These are phyloP conservation scores for Plasmodium coatneyi DNA, from an alignment of 169 alveolate genomes.

Conservation along the genomic window DNA sequence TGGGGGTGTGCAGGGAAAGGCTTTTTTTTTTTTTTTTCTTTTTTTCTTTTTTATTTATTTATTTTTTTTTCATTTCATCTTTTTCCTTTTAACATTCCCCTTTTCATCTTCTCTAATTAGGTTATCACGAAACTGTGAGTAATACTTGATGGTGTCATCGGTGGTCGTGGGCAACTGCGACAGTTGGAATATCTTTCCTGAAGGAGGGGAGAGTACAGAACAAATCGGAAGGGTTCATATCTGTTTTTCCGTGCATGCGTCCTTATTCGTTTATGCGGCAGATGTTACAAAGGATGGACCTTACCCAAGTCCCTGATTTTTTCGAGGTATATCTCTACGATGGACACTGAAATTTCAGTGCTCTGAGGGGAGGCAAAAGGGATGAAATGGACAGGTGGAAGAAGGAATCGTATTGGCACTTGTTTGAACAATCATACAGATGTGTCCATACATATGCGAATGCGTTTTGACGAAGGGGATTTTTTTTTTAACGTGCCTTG, in stretches of 20 bases:
- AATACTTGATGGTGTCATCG: slow-evolving; percentile 32
- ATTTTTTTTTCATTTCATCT: neutral
- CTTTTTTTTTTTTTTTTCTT: neutral
- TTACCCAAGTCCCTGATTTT: slow-evolving; percentile 67
- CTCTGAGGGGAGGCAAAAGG: slow-evolving; percentile 7
- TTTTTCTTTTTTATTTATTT: neutral
- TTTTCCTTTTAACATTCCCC: slow-evolving; percentile 59
- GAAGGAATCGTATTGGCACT: neutral
- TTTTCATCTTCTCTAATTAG: slow-evolving; percentile 66
- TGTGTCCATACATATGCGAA: neutral
- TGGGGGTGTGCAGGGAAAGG: neutral
- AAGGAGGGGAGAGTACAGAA: too few relatives aligned
- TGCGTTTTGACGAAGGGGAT: neutral
- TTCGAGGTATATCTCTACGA: slow-evolving; percentile 65
- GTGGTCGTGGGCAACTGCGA: slow-evolving; percentile 56
- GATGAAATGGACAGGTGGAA: neutral
- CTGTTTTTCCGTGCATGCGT: neutral
- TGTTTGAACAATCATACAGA: neutral
- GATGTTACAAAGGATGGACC: neutral
- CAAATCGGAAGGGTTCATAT: neutral
- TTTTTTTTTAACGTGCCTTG: slow-evolving; percentile 6
- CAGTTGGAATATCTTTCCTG: slow-evolving; percentile 56
- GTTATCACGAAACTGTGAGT: slow-evolving; percentile 58
- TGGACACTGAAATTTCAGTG: slow-evolving; percentile 39
- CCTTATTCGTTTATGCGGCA: neutral